Conservation (phyloP, 352 stramenopile species). For the Phytopythium mirpurense region DNA sequence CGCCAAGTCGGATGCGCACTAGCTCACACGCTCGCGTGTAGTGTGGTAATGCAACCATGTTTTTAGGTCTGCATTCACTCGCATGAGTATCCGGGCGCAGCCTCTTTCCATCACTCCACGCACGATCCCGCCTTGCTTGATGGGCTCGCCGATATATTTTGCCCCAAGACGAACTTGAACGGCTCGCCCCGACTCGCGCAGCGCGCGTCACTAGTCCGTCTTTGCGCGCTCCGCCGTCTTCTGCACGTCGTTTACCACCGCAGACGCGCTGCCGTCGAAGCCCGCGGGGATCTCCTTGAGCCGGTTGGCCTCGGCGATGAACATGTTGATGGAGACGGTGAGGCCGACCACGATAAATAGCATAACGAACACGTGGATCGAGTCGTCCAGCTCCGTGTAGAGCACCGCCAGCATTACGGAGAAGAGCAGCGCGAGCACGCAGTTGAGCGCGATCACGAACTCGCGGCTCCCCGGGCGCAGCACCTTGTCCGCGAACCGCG, state of each 20-base stretch:
- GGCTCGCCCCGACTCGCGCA: too few relatives aligned
- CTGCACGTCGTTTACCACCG: constrained; percentile 9
- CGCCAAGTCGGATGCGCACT: background rate
- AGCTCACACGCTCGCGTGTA: background rate
- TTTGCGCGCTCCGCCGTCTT: constrained; percentile 28
- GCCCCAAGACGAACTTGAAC: too few relatives aligned
- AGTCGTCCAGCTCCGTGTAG: constrained; percentile 80
- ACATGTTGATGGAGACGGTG: constrained; percentile 84
- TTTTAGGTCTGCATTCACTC: too few relatives aligned
- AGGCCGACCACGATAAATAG: constrained; percentile 81
- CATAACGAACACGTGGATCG: constrained; percentile 78
- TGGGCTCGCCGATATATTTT: too few relatives aligned
- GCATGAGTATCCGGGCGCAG: too few relatives aligned
- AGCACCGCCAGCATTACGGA: constrained; percentile 68
- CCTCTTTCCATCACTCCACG: too few relatives aligned
- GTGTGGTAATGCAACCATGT: background rate
- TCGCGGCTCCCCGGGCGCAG: constrained; percentile 64
- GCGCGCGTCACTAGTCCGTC: constrained; percentile 56
- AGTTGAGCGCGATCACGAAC: constrained; percentile 73
- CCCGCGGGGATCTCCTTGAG: constrained; percentile 37
- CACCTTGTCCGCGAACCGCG: constrained; percentile 33
- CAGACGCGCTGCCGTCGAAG: background rate
- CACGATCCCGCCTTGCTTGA: too few relatives aligned
- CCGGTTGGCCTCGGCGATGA: constrained; percentile 71
- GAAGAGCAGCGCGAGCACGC: constrained; percentile 62